Base-by-base conservation (phyloP, 371 early-diverging fungal species). In the Mortierella sp. region DNA sequence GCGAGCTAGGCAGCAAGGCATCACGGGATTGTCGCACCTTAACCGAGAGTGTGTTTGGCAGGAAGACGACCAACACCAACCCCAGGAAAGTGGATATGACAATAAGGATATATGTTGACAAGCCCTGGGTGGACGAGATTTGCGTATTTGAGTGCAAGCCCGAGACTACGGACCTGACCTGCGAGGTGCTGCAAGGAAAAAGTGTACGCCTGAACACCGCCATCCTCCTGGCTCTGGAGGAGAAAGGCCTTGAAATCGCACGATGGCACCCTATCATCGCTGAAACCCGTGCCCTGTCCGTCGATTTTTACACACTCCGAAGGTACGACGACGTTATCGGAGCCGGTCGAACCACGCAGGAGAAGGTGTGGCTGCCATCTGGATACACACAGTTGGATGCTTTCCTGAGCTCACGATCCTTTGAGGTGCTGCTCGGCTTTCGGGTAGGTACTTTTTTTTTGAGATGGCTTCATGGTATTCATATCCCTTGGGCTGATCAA, bases 51-150 rank as follows among this genome's bases (percentile, higher is more conserved):
- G 60, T 60, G 34, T 60, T 60, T 60, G 53, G 60, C 1, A 21
- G 45, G 8, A 60, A 53, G 53, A 52, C 44, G 43, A 40, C 27
- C 27, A 51, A 52, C 43, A 29, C 52, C 5, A 60, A 44, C 44
- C 51, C 60, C 22, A 60, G 60, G 29, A 60, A 60, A 43, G 60
- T 60, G 43, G 52, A 60, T 31, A n/a, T 60, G 44, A 51, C 60
- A 48, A 60, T 60, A 6, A 49, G 60, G n/a, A n/a, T 60, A 9
- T 60, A 43, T 19, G 52, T 51, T 22, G 60, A 60, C 44, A 60
- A 51, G 43, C 43, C 50, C 21, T 60, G 60, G 60, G 51, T 41
- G 27, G 52, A 60, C 29, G 60, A 60, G 40, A 60, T 60, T 19
- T 60, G 53, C 52, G 60, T 61, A 16, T 54, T 60, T 25, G 61